phyloP scores from a whole-genome alignment of 1,284 basidiomycete genomes.

The Coniferiporia weirii region DNA sequence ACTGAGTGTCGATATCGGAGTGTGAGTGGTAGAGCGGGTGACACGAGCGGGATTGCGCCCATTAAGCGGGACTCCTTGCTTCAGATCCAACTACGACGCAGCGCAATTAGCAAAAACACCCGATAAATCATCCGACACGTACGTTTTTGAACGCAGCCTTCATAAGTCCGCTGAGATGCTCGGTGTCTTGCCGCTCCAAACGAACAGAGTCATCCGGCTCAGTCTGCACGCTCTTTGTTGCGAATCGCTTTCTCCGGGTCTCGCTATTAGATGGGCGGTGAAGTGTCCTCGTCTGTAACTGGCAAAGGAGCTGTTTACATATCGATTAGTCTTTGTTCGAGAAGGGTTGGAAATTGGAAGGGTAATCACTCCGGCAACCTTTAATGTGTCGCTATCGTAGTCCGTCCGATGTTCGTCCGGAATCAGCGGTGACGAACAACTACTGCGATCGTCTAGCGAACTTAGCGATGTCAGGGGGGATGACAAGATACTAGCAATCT shows the following conservation, averaged over 20 bases:
- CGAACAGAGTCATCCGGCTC: slow-evolving; percentile 2
- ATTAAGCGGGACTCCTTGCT: not conserved
- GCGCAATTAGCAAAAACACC: too few species aligned
- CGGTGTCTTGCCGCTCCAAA: slow-evolving; percentile 3
- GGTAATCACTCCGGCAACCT: slow-evolving; percentile 39
- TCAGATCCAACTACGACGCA: slow-evolving; percentile 2
- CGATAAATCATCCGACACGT: not conserved
- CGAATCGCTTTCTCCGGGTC: not conserved
- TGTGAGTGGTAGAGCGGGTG: not conserved
- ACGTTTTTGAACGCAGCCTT: slow-evolving; percentile 12
- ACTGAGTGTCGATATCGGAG: not conserved
- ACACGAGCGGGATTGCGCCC: not conserved
- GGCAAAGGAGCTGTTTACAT: slow-evolving; percentile 1
- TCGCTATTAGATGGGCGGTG: not conserved
- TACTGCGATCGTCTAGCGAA: slow-evolving; percentile 58
- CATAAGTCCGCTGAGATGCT: slow-evolving; percentile 11
- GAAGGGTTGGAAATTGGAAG: not conserved
- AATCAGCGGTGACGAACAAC: slow-evolving; percentile 27
- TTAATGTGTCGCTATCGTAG: slow-evolving; percentile 32
- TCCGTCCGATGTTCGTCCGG: slow-evolving; percentile 22
- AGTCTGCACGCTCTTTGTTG: not conserved
- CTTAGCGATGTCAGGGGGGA: slow-evolving; percentile 73
- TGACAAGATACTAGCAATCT: slow-evolving; percentile 45
- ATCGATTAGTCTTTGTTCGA: not conserved
- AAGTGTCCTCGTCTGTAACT: not conserved